Conservation (phyloP, 2,329 filamentous ascomycete species). For the Penicillium aurantiogriseum region DNA sequence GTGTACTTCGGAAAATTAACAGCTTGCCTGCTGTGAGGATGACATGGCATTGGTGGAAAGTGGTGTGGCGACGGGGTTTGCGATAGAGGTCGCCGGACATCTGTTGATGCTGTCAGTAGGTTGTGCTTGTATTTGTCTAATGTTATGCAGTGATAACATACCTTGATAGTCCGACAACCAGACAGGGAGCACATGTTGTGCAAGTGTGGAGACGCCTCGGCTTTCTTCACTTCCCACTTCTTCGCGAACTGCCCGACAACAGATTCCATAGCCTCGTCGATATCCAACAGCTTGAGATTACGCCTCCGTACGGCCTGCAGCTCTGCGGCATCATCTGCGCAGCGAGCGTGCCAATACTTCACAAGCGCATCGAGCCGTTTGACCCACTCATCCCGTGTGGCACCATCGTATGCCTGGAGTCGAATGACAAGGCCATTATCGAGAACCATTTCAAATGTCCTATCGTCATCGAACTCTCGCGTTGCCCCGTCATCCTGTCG, state of each 20-base stretch:
- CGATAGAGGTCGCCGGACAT: slow-evolving; percentile 63
- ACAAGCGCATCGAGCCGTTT: slow-evolving; percentile 55
- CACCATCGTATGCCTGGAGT: slow-evolving; percentile 58
- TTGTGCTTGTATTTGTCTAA: background rate
- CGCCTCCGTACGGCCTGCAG: slow-evolving; percentile 57
- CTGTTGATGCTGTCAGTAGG: slow-evolving; percentile 25
- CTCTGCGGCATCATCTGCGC: slow-evolving; percentile 55
- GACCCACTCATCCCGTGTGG: slow-evolving; percentile 62
- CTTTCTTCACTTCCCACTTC: slow-evolving; percentile 67
- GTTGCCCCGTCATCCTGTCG: slow-evolving; percentile 54
- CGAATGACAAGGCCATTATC: slow-evolving; percentile 62
- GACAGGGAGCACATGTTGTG: slow-evolving; percentile 68
- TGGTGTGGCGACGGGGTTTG: slow-evolving; percentile 61
- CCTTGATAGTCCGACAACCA: slow-evolving; percentile 59
- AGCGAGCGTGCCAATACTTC: slow-evolving; percentile 62
- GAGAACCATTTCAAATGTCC: slow-evolving; percentile 61
- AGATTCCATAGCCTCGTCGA: slow-evolving; percentile 66
- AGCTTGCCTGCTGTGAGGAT: slow-evolving; percentile 61
- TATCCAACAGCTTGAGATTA: slow-evolving; percentile 60
- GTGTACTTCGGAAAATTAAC: slow-evolving; percentile 60
- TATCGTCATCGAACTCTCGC: slow-evolving; percentile 54
- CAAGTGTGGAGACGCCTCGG: slow-evolving; percentile 61
- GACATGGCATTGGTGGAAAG: slow-evolving; percentile 61
- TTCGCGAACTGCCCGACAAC: slow-evolving; percentile 63
- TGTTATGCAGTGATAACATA: slow-evolving; percentile 20